Conservation (phyloP, 108 stramenopile species). For the Cylindrotheca fusiformis region DNA sequence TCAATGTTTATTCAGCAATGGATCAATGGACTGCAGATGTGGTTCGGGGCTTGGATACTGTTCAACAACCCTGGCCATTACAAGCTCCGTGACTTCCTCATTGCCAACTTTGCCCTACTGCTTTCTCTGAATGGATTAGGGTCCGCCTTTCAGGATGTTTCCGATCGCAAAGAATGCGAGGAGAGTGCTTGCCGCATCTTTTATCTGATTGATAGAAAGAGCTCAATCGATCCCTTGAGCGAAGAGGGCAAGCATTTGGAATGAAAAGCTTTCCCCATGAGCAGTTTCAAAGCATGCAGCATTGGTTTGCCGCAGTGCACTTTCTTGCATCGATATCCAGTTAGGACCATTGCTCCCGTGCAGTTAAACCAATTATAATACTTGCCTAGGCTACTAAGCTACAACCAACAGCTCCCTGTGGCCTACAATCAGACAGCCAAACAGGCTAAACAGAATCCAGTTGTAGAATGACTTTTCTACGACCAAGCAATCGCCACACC, state of each 20-base stretch:
- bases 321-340: too few relatives aligned
- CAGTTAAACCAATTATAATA: too few relatives aligned
- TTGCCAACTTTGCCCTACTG: constrained; percentile 68
- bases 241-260: constrained; percentile 46
- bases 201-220: constrained; percentile 58
- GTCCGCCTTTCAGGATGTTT: constrained; percentile 60
- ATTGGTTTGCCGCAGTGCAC: too few relatives aligned
- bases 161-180: constrained; percentile 64
- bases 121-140: constrained; percentile 78
- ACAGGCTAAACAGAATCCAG: too few relatives aligned
- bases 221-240: constrained; percentile 57
- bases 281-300: too few relatives aligned
- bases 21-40: constrained; percentile 60
- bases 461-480: too few relatives aligned
- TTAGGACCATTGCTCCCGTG: too few relatives aligned
- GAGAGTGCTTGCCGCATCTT: constrained; percentile 68
- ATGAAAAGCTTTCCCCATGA: too few relatives aligned
- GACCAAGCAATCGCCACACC: too few relatives aligned
- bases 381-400: too few relatives aligned
- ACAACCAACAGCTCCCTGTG: too few relatives aligned
- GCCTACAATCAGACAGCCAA: neutral
- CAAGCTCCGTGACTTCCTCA: constrained; percentile 65
- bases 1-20: constrained; percentile 48
- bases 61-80: constrained; percentile 48
- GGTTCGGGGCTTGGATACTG: constrained; percentile 73